phyloP scores from a whole-genome alignment of 441 rosid species.

The Adansonia gregorii region DNA sequence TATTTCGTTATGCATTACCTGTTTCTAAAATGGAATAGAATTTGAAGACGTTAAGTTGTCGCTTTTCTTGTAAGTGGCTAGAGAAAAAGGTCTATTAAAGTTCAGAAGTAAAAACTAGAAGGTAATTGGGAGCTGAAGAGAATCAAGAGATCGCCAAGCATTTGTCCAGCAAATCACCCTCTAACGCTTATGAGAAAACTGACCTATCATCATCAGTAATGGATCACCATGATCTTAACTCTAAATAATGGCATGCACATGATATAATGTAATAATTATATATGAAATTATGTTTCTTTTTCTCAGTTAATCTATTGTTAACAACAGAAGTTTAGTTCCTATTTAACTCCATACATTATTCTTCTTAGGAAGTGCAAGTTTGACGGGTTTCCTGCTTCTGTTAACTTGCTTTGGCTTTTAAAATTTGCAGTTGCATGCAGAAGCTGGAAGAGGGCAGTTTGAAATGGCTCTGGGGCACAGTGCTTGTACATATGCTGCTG shows the following conservation, averaged over 20 bases:
- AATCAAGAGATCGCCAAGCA: neutral
- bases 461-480: conserved; percentile 77
- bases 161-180: no score
- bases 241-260: neutral
- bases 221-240: neutral
- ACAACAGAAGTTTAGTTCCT: neutral
- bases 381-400: neutral
- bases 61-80: neutral
- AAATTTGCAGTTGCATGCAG: conserved; percentile 68
- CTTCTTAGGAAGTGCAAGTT: neutral
- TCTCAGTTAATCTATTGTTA: neutral
- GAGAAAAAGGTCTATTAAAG: neutral
- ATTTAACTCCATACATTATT: neutral
- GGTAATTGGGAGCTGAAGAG: no score
- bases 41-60: neutral
- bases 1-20: neutral
- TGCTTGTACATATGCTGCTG: conserved; percentile 63
- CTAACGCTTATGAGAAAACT: neutral
- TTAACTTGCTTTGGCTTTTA: conserved; percentile 23
- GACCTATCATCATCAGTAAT: conserved; percentile 7
- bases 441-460: conserved; percentile 93
- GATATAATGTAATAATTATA: conserved; percentile 11
- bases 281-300: neutral
- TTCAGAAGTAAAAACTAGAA: neutral
- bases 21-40: neutral